Evolutionary conservation across 2,329 filamentous ascomycete genomes (phyloP).

Genomic region (Neocucurbitaria cava): DNA sequence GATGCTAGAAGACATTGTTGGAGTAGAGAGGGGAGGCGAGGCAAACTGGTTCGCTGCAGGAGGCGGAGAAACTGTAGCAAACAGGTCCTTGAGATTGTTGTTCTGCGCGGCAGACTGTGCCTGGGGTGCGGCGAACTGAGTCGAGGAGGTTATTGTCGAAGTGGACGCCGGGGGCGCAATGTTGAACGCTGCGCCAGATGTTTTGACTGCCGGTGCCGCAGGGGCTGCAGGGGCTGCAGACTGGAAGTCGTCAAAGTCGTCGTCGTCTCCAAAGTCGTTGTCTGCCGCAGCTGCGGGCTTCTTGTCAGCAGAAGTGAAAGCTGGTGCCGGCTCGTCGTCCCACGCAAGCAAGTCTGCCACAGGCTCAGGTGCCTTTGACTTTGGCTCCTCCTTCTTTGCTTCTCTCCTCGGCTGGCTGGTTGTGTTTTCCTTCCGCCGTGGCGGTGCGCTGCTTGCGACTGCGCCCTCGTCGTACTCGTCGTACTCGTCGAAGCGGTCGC

Average conservation of each 20-base stretch:
- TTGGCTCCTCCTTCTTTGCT: slow-evolving; percentile 73
- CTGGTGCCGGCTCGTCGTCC: slow-evolving; percentile 72
- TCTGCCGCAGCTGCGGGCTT: slow-evolving; percentile 49
- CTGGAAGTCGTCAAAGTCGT: slow-evolving; percentile 98
- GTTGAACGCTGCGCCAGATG: slow-evolving; percentile 56
- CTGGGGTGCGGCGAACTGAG: slow-evolving; percentile 81
- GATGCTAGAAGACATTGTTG: slow-evolving; percentile 45
- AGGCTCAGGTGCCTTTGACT: slow-evolving; percentile 75
- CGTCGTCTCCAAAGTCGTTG: slow-evolving; percentile 67
- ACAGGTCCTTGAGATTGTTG: slow-evolving; percentile 79
- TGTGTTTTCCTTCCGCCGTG: slow-evolving; percentile 58
- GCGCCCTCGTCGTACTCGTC: slow-evolving; percentile 90
- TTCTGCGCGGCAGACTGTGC: slow-evolving; percentile 85
- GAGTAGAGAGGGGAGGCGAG: slow-evolving; percentile 54
- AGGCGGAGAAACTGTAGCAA: slow-evolving; percentile 81
- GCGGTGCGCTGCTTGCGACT: slow-evolving; percentile 56
- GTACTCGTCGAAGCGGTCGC: slow-evolving; percentile 92
- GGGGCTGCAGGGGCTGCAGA: slow-evolving; percentile 68
- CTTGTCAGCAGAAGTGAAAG: slow-evolving; percentile 55
- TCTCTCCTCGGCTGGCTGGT: slow-evolving; percentile 47
- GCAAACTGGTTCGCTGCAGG: slow-evolving; percentile 59
- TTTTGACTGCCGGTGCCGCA: slow-evolving; percentile 61
- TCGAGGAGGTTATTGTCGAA: slow-evolving; percentile 59
- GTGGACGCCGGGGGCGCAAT: slow-evolving; percentile 57
- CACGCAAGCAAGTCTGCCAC: slow-evolving; percentile 93